Percentiles rank a stretch among this genome's conserved stretches.
phyloP scores from a whole-genome alignment of 2,329 filamentous ascomycete genomes.

The Plenodomus biglobosus region DNA sequence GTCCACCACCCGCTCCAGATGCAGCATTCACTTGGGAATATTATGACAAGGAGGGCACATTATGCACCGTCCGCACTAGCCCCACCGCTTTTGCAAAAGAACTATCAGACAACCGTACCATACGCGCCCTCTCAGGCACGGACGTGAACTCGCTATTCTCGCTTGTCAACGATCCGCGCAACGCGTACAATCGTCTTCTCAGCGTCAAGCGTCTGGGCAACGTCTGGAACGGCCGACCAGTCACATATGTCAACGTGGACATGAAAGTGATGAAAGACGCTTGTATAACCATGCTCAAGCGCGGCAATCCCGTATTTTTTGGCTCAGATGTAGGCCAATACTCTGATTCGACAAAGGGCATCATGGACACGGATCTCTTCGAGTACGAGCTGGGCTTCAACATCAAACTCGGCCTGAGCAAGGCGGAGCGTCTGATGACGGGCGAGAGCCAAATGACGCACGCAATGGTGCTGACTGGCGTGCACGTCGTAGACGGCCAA shows the following conservation, averaged over 20 bases:
- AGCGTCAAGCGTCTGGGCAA: constrained; percentile 81
- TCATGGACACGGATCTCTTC: constrained; percentile 78
- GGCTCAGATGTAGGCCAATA: constrained; percentile 86
- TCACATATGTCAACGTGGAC: constrained; percentile 82
- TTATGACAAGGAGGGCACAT: constrained; percentile 67
- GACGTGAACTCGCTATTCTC: constrained; percentile 73
- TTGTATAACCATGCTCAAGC: constrained; percentile 74
- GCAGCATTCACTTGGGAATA: constrained; percentile 79
- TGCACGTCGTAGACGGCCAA: constrained; percentile 70
- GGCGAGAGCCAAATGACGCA: constrained; percentile 86
- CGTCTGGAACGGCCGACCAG: constrained; percentile 71
- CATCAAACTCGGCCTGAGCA: constrained; percentile 70
- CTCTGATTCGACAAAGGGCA: constrained; percentile 65
- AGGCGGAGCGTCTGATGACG: constrained; percentile 71
- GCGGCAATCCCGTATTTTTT: constrained; percentile 82
- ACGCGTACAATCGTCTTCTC: constrained; percentile 70
- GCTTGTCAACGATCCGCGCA: constrained; percentile 81
- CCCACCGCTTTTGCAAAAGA: constrained; percentile 73
- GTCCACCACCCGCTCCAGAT: constrained; percentile 71
- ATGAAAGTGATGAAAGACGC: constrained; percentile 72
- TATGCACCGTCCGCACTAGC: constrained; percentile 64
- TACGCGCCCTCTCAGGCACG: constrained; percentile 60
- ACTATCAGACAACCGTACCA: constrained; percentile 60
- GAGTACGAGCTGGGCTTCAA: constrained; percentile 87
- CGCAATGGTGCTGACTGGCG: constrained; percentile 86